Percentiles rank a stretch among this genome's conserved stretches.
These are phyloP conservation scores for Silene noctiflora DNA, from an alignment of 179 eudicot species.

Conservation along the genomic window DNA sequence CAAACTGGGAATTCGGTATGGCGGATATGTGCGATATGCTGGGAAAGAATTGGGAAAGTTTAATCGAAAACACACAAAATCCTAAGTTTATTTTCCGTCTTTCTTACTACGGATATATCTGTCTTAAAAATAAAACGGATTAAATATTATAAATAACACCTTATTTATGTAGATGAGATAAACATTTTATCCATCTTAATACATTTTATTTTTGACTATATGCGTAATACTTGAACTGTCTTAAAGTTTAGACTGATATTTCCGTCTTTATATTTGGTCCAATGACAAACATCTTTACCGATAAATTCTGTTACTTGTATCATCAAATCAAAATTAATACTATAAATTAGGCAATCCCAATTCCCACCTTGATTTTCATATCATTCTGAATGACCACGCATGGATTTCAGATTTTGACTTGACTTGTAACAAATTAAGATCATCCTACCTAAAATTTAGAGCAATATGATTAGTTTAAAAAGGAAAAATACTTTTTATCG, in stretches of 20 bases:
- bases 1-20: slow-evolving; percentile 19
- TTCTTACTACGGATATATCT: too few species aligned
- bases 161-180: too few species aligned
- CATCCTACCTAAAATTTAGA: background rate
- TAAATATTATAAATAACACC: too few species aligned
- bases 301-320: slow-evolving; percentile 4
- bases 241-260: too few species aligned
- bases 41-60: background rate
- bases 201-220: too few species aligned
- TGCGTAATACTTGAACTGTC: too few species aligned
- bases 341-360: slow-evolving; percentile 1
- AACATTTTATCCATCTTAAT: too few species aligned
- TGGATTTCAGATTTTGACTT: background rate
- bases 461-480: background rate
- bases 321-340: background rate
- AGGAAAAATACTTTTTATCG: too few species aligned
- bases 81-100: slow-evolving; percentile 14
- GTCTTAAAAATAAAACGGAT: too few species aligned
- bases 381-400: slow-evolving; percentile 16
- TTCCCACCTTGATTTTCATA: slow-evolving; percentile 2
- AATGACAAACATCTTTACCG: slow-evolving; percentile 9
- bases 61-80: background rate
- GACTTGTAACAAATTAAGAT: background rate
- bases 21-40: slow-evolving; percentile 32
- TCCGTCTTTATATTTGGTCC: slow-evolving; percentile 22